Evolutionary conservation across 345 rosid genomes (phyloP), one percentile per base, ranked within the genome.

Genomic region (Capsella bursapastoris): DNA sequence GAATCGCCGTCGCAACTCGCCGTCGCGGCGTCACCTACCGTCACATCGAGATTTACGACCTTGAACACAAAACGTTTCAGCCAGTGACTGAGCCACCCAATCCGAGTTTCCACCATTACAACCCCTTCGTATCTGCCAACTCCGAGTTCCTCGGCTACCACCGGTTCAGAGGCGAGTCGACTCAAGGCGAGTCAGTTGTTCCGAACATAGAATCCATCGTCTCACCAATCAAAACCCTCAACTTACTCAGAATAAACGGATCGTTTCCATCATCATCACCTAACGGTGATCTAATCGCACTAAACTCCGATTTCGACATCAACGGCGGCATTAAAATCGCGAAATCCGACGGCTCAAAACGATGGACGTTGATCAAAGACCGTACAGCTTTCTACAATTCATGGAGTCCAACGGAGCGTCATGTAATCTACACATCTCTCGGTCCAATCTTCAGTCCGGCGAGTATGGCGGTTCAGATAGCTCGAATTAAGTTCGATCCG

Each of bases 331-430:
- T 88, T 31, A 82, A 78, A 68, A 45, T 91, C 27, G 78, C 83
- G 3, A 87, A 80, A 81, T 88, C 93, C 0, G 88, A 91, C 81
- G 93, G 98, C n/a, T 84, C 96, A 0, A 84, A 79, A 73, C 86
- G 90, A 41, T 89, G 97, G 98, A 85, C 86, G 14, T 68, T 89
- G 50, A 62, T 91, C 68, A 85, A 83, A 52, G 78, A 66, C 64
- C 92, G 94, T 5, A 83, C 81, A 32, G 89, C 97, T 2, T 93
- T 93, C 70, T 84, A 75, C 83, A 91, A 88, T 81, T 82, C 92
- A 3, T 91, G 98, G 97, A 93, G 96, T 67, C 91, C 92, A 2
- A 75, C 85, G 2, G 97, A 89, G 75, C 74, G 82, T 38, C 81
- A 86, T 70, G 91, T 88, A 13, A 83, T 93, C 60, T 91, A 83